phyloP scores from a whole-genome alignment of 176 grass and related monocot species.

The Raddia distichophylla region DNA sequence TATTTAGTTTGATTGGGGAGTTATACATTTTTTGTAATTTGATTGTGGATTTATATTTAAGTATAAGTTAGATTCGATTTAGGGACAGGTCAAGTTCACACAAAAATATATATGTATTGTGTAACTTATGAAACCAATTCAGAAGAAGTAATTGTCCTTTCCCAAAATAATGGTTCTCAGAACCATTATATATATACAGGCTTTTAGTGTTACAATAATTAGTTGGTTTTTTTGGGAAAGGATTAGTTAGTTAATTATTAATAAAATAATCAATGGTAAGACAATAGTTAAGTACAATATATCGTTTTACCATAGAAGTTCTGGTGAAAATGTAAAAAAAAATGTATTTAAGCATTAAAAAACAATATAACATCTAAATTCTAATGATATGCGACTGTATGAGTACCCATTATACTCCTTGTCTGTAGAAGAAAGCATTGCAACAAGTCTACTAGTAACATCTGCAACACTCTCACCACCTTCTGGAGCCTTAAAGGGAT shows the following conservation, averaged over 20 bases:
- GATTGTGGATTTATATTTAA: no score
- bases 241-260: no score
- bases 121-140: no score
- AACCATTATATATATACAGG: no score
- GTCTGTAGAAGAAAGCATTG: constrained; percentile 52
- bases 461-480: constrained; percentile 83
- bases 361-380: constrained; percentile 15
- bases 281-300: not conserved
- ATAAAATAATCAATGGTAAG: not conserved
- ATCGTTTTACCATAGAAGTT: not conserved
- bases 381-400: not conserved
- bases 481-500: constrained; percentile 68
- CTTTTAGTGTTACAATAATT: not conserved
- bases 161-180: no score
- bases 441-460: constrained; percentile 70
- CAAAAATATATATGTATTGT: no score
- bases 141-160: no score
- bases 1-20: no score
- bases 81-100: no score
- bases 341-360: not conserved
- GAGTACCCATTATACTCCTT: constrained; percentile 63
- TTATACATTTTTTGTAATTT: no score
- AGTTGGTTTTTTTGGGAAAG: no score
- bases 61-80: no score
- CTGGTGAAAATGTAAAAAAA: not conserved